Conservation (phyloP, 495 filamentous ascomycete species). For the Penicillium fimorum region DNA sequence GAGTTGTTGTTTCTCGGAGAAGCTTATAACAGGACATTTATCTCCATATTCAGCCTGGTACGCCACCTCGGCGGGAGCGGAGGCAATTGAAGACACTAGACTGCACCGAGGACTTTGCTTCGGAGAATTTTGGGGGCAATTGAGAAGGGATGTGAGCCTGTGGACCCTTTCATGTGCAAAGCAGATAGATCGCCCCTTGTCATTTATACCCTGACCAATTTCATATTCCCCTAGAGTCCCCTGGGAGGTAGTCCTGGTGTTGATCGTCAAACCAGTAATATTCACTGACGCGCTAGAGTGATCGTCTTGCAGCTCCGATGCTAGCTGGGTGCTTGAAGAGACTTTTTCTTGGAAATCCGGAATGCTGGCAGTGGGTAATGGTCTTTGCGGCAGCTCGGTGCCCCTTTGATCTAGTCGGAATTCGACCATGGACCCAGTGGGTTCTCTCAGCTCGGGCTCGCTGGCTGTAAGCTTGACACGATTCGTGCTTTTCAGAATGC, state of each 20-base stretch:
- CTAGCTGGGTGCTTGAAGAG: constrained; percentile 25
- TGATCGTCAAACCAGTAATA: constrained; percentile 34
- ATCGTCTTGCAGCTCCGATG: constrained; percentile 29
- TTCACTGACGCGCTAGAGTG: constrained; percentile 33
- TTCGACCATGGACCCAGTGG: constrained; percentile 29
- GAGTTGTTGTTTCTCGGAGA: constrained; percentile 36
- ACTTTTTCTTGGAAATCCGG: constrained; percentile 32
- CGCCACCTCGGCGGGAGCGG: constrained; percentile 31
- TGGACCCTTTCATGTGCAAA: constrained; percentile 37
- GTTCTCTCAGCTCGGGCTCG: constrained; percentile 24
- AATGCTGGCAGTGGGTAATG: constrained; percentile 44
- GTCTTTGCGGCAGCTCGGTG: constrained; percentile 35
- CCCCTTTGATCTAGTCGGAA: constrained; percentile 34
- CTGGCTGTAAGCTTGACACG: constrained; percentile 36
- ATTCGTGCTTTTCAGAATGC: constrained; percentile 42
- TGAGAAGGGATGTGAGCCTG: constrained; percentile 36
- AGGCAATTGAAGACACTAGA: constrained; percentile 32
- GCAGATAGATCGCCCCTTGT: constrained; percentile 40
- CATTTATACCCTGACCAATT: constrained; percentile 29
- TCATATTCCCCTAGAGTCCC: constrained; percentile 31
- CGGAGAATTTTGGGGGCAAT: constrained; percentile 35
- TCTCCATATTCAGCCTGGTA: constrained; percentile 37
- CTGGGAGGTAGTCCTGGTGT: constrained; percentile 29
- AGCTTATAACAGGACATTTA: constrained; percentile 41
- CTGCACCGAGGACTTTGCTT: constrained; percentile 29